Base-by-base conservation (phyloP, 306 rosid species). In the Malus sieversii region DNA sequence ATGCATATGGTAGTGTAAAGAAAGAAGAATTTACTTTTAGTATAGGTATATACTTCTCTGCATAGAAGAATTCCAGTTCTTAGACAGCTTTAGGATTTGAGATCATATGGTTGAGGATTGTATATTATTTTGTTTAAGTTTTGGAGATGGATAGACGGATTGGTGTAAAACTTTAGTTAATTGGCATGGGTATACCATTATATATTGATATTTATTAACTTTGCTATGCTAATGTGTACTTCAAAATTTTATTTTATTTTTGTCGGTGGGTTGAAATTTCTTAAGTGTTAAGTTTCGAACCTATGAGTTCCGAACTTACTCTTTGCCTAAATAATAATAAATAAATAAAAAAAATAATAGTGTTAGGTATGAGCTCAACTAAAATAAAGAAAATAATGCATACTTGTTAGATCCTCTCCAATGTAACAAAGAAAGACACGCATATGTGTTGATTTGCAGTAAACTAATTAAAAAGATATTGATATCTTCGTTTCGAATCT, bases 81-180 rank as follows among this genome's bases (percentile, higher is more conserved):
- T 92, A 80, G 93, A 86, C 79, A 92, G 84, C 75, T 72, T 59
- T 90, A 87, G 94, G 90, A 88, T 83, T 88, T 86, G 73, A 86
- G 88, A 80, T 82, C 86, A 83, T 87, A 85, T 89, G 90, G 81
- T 89, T 91, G 90, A 88, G 89, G 90, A 81, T 87, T 94, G 96
- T 90, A 91, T 94, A 91, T 91, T 91, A 86, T 82, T 93, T 93
- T 93, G 91, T 88, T 15, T 48, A 75, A 88, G 87, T 86, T 87
- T 86, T 87, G 81, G 23, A 80, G 72, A 76, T 89, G 90, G 90
- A 82, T 84, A 84, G 88, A 73, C 78, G 87, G 93, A 80, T 88
- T 89, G 89, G 70, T 88, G 85, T 82, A 85, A 80, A 92, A 86
- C 78, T 68, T 86, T 87, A 80, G 82, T 77, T 80, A 84, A 84